A percentile compares a stretch with the other conserved stretches of the same genome.
Evolutionary conservation across 306 rosid species (phyloP).

Genomic region (Oemleria cerasiformis): DNA sequence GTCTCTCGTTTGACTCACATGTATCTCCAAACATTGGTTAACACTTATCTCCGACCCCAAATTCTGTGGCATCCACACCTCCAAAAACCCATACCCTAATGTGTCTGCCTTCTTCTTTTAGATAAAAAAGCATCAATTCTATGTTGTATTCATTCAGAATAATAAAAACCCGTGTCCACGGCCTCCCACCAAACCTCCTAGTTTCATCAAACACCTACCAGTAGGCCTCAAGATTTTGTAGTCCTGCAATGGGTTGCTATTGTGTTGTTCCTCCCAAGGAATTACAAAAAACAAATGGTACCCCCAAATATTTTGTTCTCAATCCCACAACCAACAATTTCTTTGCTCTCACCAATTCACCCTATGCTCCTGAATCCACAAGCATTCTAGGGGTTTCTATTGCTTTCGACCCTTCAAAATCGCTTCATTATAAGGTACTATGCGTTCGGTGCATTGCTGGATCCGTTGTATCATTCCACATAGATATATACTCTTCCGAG

Average conservation of each 20-base stretch:
- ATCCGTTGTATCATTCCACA: background rate
- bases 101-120: background rate
- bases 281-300: background rate
- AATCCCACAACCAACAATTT: conserved; percentile 14
- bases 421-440: conserved; percentile 11
- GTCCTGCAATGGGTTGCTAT: conserved; percentile 28
- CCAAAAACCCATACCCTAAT: background rate
- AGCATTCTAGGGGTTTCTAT: background rate
- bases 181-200: background rate
- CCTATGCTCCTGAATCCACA: background rate
- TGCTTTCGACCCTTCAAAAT: conserved; percentile 18
- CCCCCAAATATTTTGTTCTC: background rate
- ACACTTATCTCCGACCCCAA: conserved; percentile 22
- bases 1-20: conserved; percentile 21
- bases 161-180: background rate
- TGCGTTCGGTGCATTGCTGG: background rate
- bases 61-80: conserved; percentile 2
- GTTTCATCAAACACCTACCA: background rate
- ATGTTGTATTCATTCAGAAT: background rate
- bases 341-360: background rate
- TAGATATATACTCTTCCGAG: conserved; percentile 15
- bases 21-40: conserved; percentile 33
- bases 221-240: background rate
- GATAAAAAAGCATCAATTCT: background rate
- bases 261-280: background rate